These are phyloP conservation scores for Lathyrus tuberosus DNA, from an alignment of 306 rosid genomes.

Conservation along the genomic window DNA sequence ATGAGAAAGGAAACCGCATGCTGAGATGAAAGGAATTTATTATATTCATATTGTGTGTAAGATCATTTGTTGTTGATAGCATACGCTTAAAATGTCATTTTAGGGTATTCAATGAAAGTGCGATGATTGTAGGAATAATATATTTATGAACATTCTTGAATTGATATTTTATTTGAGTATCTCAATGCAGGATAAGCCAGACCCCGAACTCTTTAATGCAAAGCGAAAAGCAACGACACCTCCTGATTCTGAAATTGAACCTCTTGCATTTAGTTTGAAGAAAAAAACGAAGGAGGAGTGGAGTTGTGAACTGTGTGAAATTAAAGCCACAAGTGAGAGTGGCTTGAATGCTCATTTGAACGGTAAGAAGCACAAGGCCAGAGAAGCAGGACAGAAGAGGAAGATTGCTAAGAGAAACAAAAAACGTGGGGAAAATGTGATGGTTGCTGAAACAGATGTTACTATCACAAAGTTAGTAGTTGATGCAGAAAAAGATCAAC, in stretches of 20 bases:
- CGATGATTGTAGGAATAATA: too few species aligned
- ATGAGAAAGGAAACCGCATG: too few species aligned
- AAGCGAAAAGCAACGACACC: constrained; percentile 53
- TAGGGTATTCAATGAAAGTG: too few species aligned
- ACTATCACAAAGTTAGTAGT: constrained; percentile 23
- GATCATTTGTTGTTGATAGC: too few species aligned
- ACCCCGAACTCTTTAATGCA: constrained; percentile 26
- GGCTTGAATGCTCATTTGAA: constrained; percentile 52
- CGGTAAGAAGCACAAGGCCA: constrained; percentile 75
- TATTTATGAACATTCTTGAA: too few species aligned
- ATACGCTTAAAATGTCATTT: too few species aligned
- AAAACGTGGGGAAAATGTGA: constrained; percentile 32
- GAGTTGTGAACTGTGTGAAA: constrained; percentile 66
- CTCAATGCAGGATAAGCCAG: constrained; percentile 65
- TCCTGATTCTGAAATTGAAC: constrained; percentile 14
- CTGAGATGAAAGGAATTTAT: too few species aligned
- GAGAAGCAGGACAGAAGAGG: constrained; percentile 38
- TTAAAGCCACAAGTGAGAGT: constrained; percentile 44
- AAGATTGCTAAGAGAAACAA: constrained; percentile 30
- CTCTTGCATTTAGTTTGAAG: constrained; percentile 36
- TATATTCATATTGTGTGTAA: too few species aligned
- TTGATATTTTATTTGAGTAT: constrained; percentile 37
- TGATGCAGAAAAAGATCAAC: constrained; percentile 28
- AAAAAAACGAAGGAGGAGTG: constrained; percentile 56
- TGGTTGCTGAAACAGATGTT: constrained; percentile 1